phyloP scores from a whole-genome alignment of 495 filamentous ascomycete genomes.

The Aspergillus kassunensis region DNA sequence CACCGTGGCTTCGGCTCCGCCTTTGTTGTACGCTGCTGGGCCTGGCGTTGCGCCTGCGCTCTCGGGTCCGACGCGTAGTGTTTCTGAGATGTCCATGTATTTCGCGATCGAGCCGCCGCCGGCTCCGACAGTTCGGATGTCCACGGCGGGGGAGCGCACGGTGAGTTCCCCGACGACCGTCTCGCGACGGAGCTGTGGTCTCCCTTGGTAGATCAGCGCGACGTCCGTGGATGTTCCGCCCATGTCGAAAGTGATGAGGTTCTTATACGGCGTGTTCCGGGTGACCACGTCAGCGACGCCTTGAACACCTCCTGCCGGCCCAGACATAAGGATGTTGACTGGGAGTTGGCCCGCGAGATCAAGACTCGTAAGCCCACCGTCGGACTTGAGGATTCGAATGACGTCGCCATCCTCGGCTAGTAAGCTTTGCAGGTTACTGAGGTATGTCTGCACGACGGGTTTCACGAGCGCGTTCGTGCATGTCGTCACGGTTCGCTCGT shows the following conservation, averaged over 20 bases:
- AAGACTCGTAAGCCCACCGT: conserved; percentile 47
- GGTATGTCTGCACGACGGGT: conserved; percentile 44
- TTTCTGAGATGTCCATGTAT: conserved; percentile 45
- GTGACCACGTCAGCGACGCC: conserved; percentile 46
- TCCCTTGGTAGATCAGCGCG: conserved; percentile 43
- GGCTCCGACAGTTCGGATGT: conserved; percentile 48
- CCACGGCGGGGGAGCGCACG: conserved; percentile 45
- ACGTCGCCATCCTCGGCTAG: conserved; percentile 36
- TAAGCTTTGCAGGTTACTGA: conserved; percentile 32
- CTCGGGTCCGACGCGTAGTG: conserved; percentile 46
- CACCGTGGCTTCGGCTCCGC: conserved; percentile 41
- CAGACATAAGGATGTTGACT: conserved; percentile 48
- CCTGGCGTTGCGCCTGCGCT: conserved; percentile 45
- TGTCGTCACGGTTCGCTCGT: conserved; percentile 49
- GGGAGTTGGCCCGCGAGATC: conserved; percentile 41
- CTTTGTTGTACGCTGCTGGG: conserved; percentile 49
- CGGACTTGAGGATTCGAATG: conserved; percentile 46
- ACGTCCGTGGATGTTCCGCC: conserved; percentile 49
- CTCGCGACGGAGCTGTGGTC: conserved; percentile 43
- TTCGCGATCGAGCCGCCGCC: conserved; percentile 46
- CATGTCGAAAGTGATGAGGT: conserved; percentile 50
- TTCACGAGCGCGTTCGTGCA: conserved; percentile 50
- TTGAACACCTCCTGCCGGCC: conserved; percentile 47
- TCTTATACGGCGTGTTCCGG: conserved; percentile 44
- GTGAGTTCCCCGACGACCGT: conserved; percentile 42